These are phyloP conservation scores for Nyctanthes arbortristis DNA, from an alignment of 257 asterid genomes.

Conservation along the genomic window DNA sequence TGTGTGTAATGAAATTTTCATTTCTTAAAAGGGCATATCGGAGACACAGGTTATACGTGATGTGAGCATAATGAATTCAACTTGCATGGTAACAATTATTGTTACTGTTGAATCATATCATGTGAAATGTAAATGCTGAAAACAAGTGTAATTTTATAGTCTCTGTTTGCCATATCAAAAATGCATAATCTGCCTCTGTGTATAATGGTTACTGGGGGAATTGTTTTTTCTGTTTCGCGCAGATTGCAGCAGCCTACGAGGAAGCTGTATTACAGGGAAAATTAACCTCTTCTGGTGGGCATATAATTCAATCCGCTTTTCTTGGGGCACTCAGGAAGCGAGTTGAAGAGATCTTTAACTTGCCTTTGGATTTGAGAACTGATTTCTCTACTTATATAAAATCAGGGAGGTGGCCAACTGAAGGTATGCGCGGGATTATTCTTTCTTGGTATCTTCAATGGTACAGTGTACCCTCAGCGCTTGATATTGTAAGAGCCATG, in stretches of 20 bases:
- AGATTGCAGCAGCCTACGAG: conserved; percentile 85
- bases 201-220: neutral
- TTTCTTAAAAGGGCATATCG: neutral
- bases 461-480: conserved; percentile 65
- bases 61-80: neutral
- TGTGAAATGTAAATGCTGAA: neutral
- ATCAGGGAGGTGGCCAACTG: conserved; percentile 66
- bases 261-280: conserved; percentile 71
- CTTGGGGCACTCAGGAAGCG: conserved; percentile 82
- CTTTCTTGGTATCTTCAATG: conserved; percentile 91
- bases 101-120: neutral
- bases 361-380: conserved; percentile 27
- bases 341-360: conserved; percentile 64
- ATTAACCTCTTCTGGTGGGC: conserved; percentile 53
- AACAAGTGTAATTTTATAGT: too few species aligned
- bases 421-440: conserved; percentile 37
- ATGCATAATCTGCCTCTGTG: neutral
- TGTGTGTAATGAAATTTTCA: neutral
- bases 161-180: too few species aligned
- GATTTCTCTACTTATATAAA: conserved; percentile 42
- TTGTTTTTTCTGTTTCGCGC: neutral
- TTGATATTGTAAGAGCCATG: conserved; percentile 45
- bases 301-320: conserved; percentile 74
- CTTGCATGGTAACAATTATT: neutral
- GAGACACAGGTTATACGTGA: neutral